Percentiles rank a stretch among this genome's conserved stretches.
phyloP scores from a whole-genome alignment of 768 basidiomycete genomes.

The Suillus clintonianus region DNA sequence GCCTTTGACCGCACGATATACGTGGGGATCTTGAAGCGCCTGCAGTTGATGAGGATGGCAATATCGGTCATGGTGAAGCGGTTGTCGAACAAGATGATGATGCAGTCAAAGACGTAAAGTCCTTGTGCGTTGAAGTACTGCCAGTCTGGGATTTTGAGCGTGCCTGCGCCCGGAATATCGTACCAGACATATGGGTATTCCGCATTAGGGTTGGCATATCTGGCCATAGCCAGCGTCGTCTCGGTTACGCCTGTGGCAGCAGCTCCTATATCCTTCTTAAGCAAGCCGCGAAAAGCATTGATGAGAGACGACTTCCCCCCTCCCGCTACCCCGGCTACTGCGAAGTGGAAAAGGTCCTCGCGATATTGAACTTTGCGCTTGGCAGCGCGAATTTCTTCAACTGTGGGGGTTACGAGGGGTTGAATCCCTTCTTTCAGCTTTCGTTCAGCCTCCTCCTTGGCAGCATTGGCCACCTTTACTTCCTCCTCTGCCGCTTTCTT shows the following conservation, averaged over 20 bases:
- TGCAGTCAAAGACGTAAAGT: constrained; percentile 37
- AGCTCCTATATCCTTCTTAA: constrained; percentile 25
- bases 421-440: constrained; percentile 28
- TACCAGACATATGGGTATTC: constrained; percentile 34
- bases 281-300: constrained; percentile 34
- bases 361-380: constrained; percentile 27
- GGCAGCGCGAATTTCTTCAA: constrained; percentile 22
- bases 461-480: constrained; percentile 1
- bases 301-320: constrained; percentile 34
- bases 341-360: constrained; percentile 31
- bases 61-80: constrained; percentile 39
- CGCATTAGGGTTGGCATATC: constrained; percentile 31
- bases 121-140: constrained; percentile 41
- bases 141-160: constrained; percentile 36
- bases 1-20: constrained; percentile 33
- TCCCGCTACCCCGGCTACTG: constrained; percentile 32
- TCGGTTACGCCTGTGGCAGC: constrained; percentile 35
- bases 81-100: constrained; percentile 36
- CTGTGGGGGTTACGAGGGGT: constrained; percentile 31
- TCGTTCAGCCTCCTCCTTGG: constrained; percentile 12
- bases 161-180: constrained; percentile 41
- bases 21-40: constrained; percentile 35
- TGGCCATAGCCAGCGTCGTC: constrained; percentile 30
- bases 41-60: constrained; percentile 34
- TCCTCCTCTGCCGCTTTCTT: constrained; percentile 17